Conservation (phyloP, 257 asterid genomes). For the Euphrasia confusa region DNA sequence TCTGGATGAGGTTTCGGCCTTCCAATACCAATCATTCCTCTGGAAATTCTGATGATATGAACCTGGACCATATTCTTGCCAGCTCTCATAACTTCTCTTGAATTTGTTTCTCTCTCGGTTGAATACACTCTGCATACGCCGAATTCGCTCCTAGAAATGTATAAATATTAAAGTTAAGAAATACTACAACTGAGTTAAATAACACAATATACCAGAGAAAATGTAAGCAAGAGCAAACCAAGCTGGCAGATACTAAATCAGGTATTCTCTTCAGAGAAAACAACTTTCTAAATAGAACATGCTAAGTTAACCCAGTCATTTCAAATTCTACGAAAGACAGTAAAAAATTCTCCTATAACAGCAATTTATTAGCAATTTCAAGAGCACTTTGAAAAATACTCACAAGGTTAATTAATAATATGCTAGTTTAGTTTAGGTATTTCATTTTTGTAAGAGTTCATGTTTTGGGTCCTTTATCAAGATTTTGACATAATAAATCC, state of each 20-base stretch:
- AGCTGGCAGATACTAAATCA: not conserved
- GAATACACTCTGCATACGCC: constrained; percentile 91
- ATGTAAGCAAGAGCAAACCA: not conserved
- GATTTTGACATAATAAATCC: not conserved
- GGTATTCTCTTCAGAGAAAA: not conserved
- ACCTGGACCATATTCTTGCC: constrained; percentile 66
- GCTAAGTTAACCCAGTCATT: constrained; percentile 5
- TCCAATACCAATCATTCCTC: constrained; percentile 97
- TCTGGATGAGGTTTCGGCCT: constrained; percentile 57
- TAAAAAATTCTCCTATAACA: not conserved
- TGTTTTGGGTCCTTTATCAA: not conserved
- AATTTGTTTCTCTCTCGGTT: constrained; percentile 77
- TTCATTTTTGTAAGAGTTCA: constrained; percentile 6
- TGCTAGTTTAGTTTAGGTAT: not conserved
- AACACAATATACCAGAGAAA: constrained; percentile 14
- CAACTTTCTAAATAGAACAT: constrained; percentile 12
- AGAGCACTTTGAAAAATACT: not conserved
- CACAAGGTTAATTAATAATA: not conserved
- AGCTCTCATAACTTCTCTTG: constrained; percentile 70
- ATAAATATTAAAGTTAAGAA: constrained; percentile 18
- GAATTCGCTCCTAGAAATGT: constrained; percentile 69
- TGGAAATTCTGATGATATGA: constrained; percentile 76
- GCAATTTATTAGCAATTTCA: not conserved
- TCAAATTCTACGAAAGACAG: not conserved
- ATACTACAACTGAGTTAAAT: constrained; percentile 2